phyloP scores from a whole-genome alignment of 2,329 filamentous ascomycete genomes.

The Diaporthe citrichinensis region DNA sequence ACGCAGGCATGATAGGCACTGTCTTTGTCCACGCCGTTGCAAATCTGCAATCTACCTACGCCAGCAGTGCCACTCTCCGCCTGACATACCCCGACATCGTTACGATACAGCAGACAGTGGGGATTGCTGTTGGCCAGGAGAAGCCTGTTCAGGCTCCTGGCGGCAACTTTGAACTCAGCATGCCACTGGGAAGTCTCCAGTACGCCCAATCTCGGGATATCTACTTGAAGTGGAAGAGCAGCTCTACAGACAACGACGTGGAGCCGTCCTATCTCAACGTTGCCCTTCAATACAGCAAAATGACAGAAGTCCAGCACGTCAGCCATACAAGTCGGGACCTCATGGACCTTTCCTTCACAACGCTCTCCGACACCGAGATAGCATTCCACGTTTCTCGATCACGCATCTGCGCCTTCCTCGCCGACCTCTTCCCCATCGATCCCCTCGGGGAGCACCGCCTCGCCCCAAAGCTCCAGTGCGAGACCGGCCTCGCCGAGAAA shows the following conservation, averaged over 20 bases:
- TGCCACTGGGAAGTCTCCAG: conserved; percentile 67
- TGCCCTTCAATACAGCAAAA: conserved; percentile 53
- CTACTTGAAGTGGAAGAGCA: conserved; percentile 56
- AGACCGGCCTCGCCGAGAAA: conserved; percentile 34
- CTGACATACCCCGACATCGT: conserved; percentile 56
- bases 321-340: conserved; percentile 41
- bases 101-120: conserved; percentile 56
- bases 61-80: conserved; percentile 60
- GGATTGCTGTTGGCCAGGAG: conserved; percentile 53
- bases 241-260: conserved; percentile 36
- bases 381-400: conserved; percentile 69
- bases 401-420: conserved; percentile 64
- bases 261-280: conserved; percentile 50
- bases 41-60: conserved; percentile 72
- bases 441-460: conserved; percentile 54
- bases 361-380: conserved; percentile 52
- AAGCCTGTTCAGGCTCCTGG: conserved; percentile 27
- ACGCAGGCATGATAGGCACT: conserved; percentile 73
- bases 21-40: conserved; percentile 74
- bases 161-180: conserved; percentile 49
- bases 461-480: neutral
- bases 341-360: conserved; percentile 40
- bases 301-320: conserved; percentile 41
- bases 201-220: conserved; percentile 74
- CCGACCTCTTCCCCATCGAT: conserved; percentile 58